phyloP scores from a whole-genome alignment of 257 asterid species.

The Solanum tacnaense region DNA sequence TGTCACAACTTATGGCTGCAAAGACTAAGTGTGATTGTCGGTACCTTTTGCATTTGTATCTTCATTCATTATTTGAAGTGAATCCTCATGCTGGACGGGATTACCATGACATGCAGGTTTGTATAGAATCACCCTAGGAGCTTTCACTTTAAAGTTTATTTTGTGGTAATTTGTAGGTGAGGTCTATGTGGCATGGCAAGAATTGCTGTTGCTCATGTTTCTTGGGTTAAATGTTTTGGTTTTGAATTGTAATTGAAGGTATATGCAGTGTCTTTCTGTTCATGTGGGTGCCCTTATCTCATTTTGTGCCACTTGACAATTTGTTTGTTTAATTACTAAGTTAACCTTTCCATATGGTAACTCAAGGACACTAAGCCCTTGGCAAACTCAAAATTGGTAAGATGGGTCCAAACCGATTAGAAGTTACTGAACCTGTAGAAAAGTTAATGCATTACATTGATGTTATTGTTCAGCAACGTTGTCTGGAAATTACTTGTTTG shows the following conservation, averaged over 20 bases:
- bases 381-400: not conserved
- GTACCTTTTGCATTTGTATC: conserved; percentile 56
- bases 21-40: conserved; percentile 53
- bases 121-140: not conserved
- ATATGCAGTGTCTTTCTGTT: not conserved
- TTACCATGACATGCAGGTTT: conserved; percentile 97
- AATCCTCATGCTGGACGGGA: conserved; percentile 89
- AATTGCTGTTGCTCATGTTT: not conserved
- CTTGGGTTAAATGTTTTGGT: not conserved
- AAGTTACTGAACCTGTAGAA: not conserved
- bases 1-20: conserved; percentile 73
- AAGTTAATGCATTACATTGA: not conserved
- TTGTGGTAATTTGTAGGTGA: not conserved
- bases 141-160: not conserved
- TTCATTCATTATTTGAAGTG: conserved; percentile 67
- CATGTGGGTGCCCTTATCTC: not conserved
- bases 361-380: not conserved
- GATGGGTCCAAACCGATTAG: not conserved
- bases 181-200: not conserved
- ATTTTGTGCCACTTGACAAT: not conserved
- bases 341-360: not conserved
- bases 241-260: not conserved
- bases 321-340: not conserved
- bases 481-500: not conserved
- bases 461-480: not conserved